These are phyloP conservation scores for Volvariella volvacea DNA, from an alignment of 1,284 basidiomycete species.

Conservation along the genomic window DNA sequence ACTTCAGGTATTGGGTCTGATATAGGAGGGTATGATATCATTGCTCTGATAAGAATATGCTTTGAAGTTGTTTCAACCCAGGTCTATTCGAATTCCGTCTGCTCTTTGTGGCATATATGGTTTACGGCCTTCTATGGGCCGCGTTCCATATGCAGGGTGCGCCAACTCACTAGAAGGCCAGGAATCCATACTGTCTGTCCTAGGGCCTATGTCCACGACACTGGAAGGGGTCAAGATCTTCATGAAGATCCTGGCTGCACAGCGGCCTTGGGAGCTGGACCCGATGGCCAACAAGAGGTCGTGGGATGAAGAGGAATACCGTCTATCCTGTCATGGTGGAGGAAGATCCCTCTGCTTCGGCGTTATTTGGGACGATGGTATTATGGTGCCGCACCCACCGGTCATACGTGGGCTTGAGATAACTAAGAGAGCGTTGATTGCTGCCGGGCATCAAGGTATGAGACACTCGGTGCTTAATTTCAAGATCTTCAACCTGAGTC, in stretches of 20 bases:
- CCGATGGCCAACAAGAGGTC: constrained; percentile 55
- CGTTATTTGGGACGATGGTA: constrained; percentile 53
- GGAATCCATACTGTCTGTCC: constrained; percentile 63
- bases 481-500: background rate
- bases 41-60: background rate
- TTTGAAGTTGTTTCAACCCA: constrained; percentile 13
- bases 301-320: constrained; percentile 59
- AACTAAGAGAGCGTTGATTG: constrained; percentile 49
- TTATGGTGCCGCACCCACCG: constrained; percentile 66
- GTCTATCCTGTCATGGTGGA: constrained; percentile 50
- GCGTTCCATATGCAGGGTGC: constrained; percentile 65
- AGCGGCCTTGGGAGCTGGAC: constrained; percentile 67
- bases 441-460: constrained; percentile 62
- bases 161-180: constrained; percentile 62
- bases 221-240: constrained; percentile 58
- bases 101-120: constrained; percentile 63
- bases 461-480: background rate
- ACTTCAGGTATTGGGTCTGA: constrained; percentile 29
- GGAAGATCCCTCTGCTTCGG: constrained; percentile 55
- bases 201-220: constrained; percentile 63
- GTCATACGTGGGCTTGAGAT: constrained; percentile 56
- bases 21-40: constrained; percentile 25
- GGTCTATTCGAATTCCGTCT: constrained; percentile 66
- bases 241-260: constrained; percentile 47
- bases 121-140: constrained; percentile 62